Conservation (phyloP, 441 rosid genomes). For the Croton setiger region DNA sequence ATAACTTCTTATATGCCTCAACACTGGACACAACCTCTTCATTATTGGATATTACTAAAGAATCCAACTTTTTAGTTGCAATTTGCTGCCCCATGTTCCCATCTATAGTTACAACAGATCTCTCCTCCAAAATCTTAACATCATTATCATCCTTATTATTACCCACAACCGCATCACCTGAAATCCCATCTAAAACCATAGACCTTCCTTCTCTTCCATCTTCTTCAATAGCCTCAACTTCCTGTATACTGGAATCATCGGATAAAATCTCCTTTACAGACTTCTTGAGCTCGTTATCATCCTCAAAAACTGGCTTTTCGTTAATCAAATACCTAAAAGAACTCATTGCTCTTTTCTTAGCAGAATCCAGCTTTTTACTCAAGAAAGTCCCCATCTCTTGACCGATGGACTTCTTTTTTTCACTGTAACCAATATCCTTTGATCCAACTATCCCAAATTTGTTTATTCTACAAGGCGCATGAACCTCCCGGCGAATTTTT, state of each 20-base stretch:
- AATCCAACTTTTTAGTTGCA: slow-evolving; percentile 39
- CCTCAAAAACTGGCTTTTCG: slow-evolving; percentile 40
- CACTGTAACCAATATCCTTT: slow-evolving; percentile 18
- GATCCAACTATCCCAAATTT: slow-evolving; percentile 45
- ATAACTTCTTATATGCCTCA: slow-evolving; percentile 61
- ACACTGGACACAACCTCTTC: slow-evolving; percentile 34
- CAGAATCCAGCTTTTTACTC: slow-evolving; percentile 27
- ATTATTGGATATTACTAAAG: slow-evolving; percentile 28
- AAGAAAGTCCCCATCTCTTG: slow-evolving; percentile 39
- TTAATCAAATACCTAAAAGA: slow-evolving; percentile 34
- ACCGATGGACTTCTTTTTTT: slow-evolving; percentile 21
- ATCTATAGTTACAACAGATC: slow-evolving; percentile 35
- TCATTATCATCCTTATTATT: slow-evolving; percentile 26
- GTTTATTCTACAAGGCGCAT: slow-evolving; percentile 51
- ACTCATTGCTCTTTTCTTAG: slow-evolving; percentile 42
- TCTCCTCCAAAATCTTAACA: slow-evolving; percentile 39
- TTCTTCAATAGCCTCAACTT: slow-evolving; percentile 39
- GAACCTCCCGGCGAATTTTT: slow-evolving; percentile 52
- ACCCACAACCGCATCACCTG: slow-evolving; percentile 4
- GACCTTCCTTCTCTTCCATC: slow-evolving; percentile 30
- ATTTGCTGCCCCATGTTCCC: slow-evolving; percentile 41
- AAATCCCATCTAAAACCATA: slow-evolving; percentile 16
- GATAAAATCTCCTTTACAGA: slow-evolving; percentile 29
- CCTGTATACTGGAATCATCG: slow-evolving; percentile 60
- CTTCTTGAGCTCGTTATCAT: slow-evolving; percentile 35